phyloP scores from a whole-genome alignment of 2,329 filamentous ascomycete genomes.

The Chrysoporthe austroafricana region DNA sequence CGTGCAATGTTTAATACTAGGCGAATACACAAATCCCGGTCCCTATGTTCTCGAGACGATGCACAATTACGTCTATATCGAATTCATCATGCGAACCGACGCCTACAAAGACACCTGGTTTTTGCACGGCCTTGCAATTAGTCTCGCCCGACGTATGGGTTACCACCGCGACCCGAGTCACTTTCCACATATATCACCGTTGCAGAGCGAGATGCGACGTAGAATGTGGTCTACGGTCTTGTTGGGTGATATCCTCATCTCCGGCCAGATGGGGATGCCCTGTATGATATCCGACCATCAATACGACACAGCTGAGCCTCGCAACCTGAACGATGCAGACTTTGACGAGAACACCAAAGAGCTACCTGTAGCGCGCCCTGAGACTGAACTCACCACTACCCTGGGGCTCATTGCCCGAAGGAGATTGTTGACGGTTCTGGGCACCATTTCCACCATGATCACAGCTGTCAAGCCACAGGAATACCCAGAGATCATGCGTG shows the following conservation, averaged over 20 bases:
- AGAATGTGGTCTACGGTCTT: conserved; percentile 19
- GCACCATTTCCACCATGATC: conserved; percentile 24
- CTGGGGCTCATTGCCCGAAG: conserved; percentile 10
- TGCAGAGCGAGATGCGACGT: conserved; percentile 18
- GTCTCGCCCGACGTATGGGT: conserved; percentile 19
- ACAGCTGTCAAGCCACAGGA: conserved; percentile 22
- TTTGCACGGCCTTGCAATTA: conserved; percentile 9
- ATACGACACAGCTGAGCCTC: conserved; percentile 18
- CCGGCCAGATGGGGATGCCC: conserved; percentile 19
- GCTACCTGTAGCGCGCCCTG: conserved; percentile 13
- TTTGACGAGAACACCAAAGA: conserved; percentile 3
- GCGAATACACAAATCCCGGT: conserved; percentile 48
- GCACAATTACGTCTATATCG: conserved; percentile 41
- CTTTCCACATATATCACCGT: conserved; percentile 6
- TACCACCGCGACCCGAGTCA: conserved; percentile 23
- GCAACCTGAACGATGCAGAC: conserved; percentile 17
- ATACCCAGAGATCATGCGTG: conserved; percentile 31
- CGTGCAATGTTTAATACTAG: conserved; percentile 43
- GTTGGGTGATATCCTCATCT: conserved; percentile 16
- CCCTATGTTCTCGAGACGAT: conserved; percentile 46
- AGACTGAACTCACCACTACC: conserved; percentile 9
- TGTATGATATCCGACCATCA: conserved; percentile 10
- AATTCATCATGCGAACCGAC: conserved; percentile 38
- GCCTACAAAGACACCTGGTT: conserved; percentile 32
- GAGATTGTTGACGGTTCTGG: conserved; percentile 27